phyloP scores from a whole-genome alignment of 2,329 filamentous ascomycete species.

The Plectosphaerella cucumerina region DNA sequence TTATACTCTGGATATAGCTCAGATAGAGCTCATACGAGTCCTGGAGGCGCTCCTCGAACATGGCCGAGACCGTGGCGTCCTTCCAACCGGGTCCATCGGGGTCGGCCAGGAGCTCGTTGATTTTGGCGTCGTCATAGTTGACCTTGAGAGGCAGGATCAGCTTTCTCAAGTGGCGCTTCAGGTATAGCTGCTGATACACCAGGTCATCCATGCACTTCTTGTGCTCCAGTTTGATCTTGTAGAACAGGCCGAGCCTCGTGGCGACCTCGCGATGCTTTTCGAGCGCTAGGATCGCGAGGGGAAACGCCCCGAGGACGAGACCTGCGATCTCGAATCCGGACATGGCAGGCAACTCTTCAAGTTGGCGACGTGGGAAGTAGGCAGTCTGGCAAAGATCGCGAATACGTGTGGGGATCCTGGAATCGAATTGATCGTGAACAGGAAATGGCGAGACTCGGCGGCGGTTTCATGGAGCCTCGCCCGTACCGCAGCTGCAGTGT shows the following conservation, averaged over 20 bases:
- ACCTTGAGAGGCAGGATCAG: conserved; percentile 16
- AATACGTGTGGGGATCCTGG: too few species aligned
- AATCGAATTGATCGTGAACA: too few species aligned
- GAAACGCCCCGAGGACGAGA: conserved; percentile 5
- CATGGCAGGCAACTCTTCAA: not conserved
- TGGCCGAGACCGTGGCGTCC: conserved; percentile 6
- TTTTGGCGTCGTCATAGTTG: conserved; percentile 10
- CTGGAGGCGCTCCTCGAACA: conserved; percentile 12
- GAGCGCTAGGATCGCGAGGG: conserved; percentile 11
- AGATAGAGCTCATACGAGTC: conserved; percentile 14
- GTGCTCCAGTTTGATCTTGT: conserved; percentile 14
- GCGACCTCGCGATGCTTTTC: conserved; percentile 14
- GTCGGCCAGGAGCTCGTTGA: conserved; percentile 11
- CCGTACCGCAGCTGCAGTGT: too few species aligned
- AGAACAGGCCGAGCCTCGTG: conserved; percentile 10
- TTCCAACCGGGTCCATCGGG: conserved; percentile 15
- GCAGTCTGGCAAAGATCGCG: too few species aligned
- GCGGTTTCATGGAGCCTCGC: too few species aligned
- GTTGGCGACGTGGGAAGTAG: too few species aligned
- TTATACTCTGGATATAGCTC: conserved; percentile 10
- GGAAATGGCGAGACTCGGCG: too few species aligned
- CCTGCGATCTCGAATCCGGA: conserved; percentile 7
- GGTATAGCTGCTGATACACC: conserved; percentile 8
- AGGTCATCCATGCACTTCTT: conserved; percentile 10
- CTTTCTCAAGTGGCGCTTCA: conserved; percentile 12